Evolutionary conservation across 225 moss, liverwort and hornwort species (phyloP).

Genomic region (Physcomitrellopsis africana): DNA sequence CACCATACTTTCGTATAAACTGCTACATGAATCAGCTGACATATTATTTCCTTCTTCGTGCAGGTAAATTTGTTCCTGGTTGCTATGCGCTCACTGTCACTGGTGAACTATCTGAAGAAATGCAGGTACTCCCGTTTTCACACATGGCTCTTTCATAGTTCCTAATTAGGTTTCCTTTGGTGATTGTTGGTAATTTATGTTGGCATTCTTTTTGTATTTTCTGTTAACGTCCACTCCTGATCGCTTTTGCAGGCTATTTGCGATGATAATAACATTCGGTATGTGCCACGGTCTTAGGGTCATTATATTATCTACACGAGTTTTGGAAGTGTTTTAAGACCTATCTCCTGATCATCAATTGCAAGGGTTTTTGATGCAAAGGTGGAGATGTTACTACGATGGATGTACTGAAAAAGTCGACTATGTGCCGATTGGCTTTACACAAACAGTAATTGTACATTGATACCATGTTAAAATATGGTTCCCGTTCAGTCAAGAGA

Average conservation of each 20-base stretch:
- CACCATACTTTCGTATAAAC: conserved; percentile 1
- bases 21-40: conserved; percentile 16
- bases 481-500: neutral
- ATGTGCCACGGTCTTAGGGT: conserved; percentile 71
- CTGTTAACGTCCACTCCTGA: conserved; percentile 22
- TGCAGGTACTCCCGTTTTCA: conserved; percentile 67
- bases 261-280: conserved; percentile 92
- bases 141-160: conserved; percentile 18
- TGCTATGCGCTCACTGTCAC: conserved; percentile 93
- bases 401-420: conserved; percentile 18
- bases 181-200: neutral
- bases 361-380: conserved; percentile 22
- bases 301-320: neutral
- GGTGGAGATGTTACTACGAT: conserved; percentile 1
- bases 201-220: conserved; percentile 19
- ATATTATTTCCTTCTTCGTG: conserved; percentile 17
- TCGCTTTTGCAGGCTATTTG: conserved; percentile 76
- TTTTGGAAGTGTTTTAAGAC: conserved; percentile 23
- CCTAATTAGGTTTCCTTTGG: conserved; percentile 4
- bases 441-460: conserved; percentile 31
- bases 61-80: conserved; percentile 93
- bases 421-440: conserved; percentile 15
- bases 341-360: neutral
- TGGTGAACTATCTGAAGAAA: conserved; percentile 89
- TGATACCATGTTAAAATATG: neutral